Conservation (phyloP, 805 yeast genomes). For the Candida pini region DNA sequence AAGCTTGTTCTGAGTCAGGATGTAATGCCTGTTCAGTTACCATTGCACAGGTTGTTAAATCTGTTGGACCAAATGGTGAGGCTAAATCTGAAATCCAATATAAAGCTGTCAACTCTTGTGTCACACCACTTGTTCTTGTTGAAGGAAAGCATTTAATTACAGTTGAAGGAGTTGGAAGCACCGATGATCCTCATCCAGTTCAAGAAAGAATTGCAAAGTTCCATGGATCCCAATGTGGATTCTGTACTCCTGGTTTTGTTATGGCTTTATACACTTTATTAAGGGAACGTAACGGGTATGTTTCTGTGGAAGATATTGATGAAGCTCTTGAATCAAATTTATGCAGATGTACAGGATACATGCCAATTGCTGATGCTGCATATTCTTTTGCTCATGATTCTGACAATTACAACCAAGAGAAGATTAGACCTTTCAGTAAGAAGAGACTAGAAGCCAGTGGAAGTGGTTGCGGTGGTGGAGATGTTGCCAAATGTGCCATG, state of each 20-base stretch:
- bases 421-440: constrained; percentile 16
- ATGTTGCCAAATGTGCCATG: constrained; percentile 23
- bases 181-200: constrained; percentile 39
- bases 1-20: constrained; percentile 47
- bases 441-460: constrained; percentile 2
- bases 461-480: constrained; percentile 5
- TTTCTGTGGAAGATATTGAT: constrained; percentile 32
- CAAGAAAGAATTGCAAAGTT: constrained; percentile 43
- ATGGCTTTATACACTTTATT: constrained; percentile 41
- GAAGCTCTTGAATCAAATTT: constrained; percentile 44
- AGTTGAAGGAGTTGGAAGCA: constrained; percentile 41
- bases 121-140: constrained; percentile 38
- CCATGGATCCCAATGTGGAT: constrained; percentile 48
- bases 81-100: constrained; percentile 24
- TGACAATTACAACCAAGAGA: constrained; percentile 24
- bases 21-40: constrained; percentile 47
- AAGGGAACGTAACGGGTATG: constrained; percentile 32
- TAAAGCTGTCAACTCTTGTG: constrained; percentile 41
- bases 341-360: constrained; percentile 46
- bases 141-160: constrained; percentile 44
- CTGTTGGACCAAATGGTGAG: constrained; percentile 4
- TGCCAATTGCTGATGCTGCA: constrained; percentile 44
- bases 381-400: constrained; percentile 35
- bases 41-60: constrained; percentile 29
- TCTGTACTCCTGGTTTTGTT: constrained; percentile 47